A percentile compares a stretch with the other conserved stretches of the same genome.
phyloP scores from a whole-genome alignment of 2,329 filamentous ascomycete species.

The Aspergillus udagawae region DNA sequence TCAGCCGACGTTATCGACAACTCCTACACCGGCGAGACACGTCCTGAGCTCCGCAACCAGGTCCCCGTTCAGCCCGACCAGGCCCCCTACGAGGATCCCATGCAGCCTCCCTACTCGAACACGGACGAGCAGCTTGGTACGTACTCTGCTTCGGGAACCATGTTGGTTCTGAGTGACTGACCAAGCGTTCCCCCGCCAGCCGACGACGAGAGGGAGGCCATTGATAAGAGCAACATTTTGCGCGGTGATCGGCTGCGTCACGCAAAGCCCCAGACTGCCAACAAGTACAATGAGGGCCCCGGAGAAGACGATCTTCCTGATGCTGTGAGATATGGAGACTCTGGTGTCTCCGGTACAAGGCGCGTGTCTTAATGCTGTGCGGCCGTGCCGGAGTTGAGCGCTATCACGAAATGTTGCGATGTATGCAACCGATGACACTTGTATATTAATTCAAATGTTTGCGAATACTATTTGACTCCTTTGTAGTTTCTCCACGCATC shows the following conservation, averaged over 20 bases:
- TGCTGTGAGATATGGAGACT: conserved; percentile 1
- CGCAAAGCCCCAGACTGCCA: conserved; percentile 17
- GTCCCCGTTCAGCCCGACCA: conserved; percentile 25
- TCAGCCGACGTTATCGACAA: conserved; percentile 16
- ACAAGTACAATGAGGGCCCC: conserved; percentile 21
- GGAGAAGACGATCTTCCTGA: conserved; percentile 22
- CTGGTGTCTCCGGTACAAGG: background rate
- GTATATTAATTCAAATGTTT: background rate
- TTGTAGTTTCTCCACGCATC: conserved; percentile 5
- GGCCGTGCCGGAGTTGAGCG: background rate
- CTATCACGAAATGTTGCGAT: background rate
- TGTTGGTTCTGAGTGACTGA: background rate
- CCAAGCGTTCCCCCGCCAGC: background rate
- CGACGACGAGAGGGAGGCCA: conserved; percentile 20
- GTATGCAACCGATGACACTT: background rate
- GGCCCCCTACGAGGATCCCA: conserved; percentile 21
- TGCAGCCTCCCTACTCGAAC: conserved; percentile 27
- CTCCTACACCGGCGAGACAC: conserved; percentile 22
- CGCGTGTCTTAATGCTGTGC: background rate
- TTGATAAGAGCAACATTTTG: conserved; percentile 20
- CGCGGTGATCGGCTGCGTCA: conserved; percentile 21
- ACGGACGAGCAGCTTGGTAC: conserved; percentile 27
- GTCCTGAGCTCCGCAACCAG: conserved; percentile 6
- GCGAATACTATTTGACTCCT: background rate
- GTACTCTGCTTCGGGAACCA: background rate